Conservation (phyloP, 2,329 filamentous ascomycete species). For the Fusarium siculi region DNA sequence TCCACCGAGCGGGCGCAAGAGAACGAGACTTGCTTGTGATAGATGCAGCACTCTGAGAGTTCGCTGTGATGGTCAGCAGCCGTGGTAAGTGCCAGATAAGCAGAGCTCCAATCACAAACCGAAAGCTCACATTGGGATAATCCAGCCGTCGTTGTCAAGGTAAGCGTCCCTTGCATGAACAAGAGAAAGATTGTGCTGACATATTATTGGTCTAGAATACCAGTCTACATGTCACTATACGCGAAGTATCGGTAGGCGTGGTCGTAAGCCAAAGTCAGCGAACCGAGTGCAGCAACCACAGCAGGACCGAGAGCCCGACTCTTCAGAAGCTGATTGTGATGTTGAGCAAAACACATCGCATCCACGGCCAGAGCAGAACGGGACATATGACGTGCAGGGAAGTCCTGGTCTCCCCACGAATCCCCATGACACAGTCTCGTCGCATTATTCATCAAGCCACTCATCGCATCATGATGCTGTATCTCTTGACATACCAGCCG, state of each 20-base stretch:
- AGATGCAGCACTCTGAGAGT: background rate
- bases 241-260: background rate
- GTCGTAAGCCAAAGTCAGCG: background rate
- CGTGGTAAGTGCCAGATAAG: background rate
- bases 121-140: background rate
- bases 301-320: background rate
- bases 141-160: background rate
- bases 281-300: background rate
- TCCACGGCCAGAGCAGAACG: background rate
- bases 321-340: background rate
- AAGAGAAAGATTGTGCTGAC: background rate
- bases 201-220: accelerated
- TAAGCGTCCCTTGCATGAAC: accelerated
- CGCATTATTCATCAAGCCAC: background rate
- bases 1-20: background rate
- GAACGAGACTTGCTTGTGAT: background rate
- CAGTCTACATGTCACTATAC: background rate
- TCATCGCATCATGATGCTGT: background rate
- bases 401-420: background rate
- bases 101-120: too few species aligned
- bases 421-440: background rate
- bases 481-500: background rate
- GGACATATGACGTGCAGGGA: background rate
- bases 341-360: background rate
- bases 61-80: background rate